Base-by-base conservation (phyloP, 768 basidiomycete genomes). In the Crepidotus variabilis region DNA sequence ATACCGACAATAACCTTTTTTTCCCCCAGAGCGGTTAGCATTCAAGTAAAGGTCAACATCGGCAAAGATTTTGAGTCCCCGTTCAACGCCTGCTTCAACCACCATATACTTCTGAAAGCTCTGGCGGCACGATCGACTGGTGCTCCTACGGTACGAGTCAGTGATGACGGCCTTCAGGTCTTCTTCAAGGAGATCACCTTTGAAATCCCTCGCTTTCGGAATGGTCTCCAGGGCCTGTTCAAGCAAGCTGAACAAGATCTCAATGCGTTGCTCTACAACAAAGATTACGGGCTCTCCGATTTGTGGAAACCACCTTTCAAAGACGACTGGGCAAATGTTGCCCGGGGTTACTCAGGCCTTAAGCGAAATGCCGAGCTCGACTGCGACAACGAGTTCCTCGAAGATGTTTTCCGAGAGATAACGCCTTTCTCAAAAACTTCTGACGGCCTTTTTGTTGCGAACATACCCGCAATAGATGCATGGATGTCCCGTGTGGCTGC, bases 271-370 rank as follows among this genome's bases (percentile, higher is more conserved):
- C 47, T 45, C 45, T 48, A 47, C 10, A 4, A 35, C 8, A 2
- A 18, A 4, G 47, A 55, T 20, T 55, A 47, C 47, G 54, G 54
- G 7, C 11, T 55, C 47, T 20, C 28, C 6, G 10, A 22, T 28
- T 8, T 28, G 28, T 28, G 28, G 45, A 34, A 43, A 13, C 18
- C n/a, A 18, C 14, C 11, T 22, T 10, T 22, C 18, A 11, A 34
- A 1, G 47, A 55, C 7, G 47, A 55, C 54, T 55, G 54, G 54
- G 47, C 54, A 5, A 55, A 48, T 16, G 35, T 46, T 7, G 14
- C 33, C 2, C 46, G 54, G 10, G 54, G 33, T 24, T 24, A 55
- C 16, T 47, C 18, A 2, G 54, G 54, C 6, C 47, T 55, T 7
- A 55, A 48, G 7, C 5, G 28, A 4, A 22, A 48, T 11, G 14